A percentile compares a stretch with the other conserved stretches of the same genome.
Evolutionary conservation across 1,139 yeast genomes (phyloP).

Genomic region (Lodderomyces metapsilosis): DNA sequence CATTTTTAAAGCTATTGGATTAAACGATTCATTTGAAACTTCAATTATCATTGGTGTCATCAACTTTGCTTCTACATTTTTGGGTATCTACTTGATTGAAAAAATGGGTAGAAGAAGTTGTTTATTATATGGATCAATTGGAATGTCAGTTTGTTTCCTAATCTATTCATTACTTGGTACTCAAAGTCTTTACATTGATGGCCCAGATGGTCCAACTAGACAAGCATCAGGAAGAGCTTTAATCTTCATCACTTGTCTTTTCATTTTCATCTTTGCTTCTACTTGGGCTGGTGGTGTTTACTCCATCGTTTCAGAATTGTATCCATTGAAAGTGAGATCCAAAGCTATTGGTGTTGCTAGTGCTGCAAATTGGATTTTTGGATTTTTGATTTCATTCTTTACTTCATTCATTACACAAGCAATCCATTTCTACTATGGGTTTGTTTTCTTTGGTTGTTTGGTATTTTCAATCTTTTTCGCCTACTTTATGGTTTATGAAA

Average conservation of each 20-base stretch:
- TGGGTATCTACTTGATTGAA: slow-evolving; percentile 66
- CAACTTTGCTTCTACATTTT: slow-evolving; percentile 72
- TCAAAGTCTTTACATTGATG: slow-evolving; percentile 58
- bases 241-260: slow-evolving; percentile 77
- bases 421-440: slow-evolving; percentile 57
- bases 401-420: slow-evolving; percentile 64
- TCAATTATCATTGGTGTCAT: slow-evolving; percentile 77
- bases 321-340: slow-evolving; percentile 75
- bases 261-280: slow-evolving; percentile 78
- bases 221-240: slow-evolving; percentile 63
- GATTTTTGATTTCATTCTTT: slow-evolving; percentile 72
- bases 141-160: slow-evolving; percentile 58
- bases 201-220: slow-evolving; percentile 33
- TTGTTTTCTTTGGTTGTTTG: slow-evolving; percentile 70
- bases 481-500: slow-evolving; percentile 56
- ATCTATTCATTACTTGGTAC: slow-evolving; percentile 63
- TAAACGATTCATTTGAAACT: slow-evolving; percentile 76
- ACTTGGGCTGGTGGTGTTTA: slow-evolving; percentile 88
- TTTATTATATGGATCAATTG: slow-evolving; percentile 46
- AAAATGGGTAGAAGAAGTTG: slow-evolving; percentile 69
- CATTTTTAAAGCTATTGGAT: slow-evolving; percentile 73
- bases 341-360: slow-evolving; percentile 76
- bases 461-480: slow-evolving; percentile 54
- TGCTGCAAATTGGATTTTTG: slow-evolving; percentile 78
- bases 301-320: slow-evolving; percentile 76